Evolutionary conservation across 768 basidiomycete genomes (phyloP), one percentile per base, ranked within the genome.

Genomic region (Russula ochroleuca): DNA sequence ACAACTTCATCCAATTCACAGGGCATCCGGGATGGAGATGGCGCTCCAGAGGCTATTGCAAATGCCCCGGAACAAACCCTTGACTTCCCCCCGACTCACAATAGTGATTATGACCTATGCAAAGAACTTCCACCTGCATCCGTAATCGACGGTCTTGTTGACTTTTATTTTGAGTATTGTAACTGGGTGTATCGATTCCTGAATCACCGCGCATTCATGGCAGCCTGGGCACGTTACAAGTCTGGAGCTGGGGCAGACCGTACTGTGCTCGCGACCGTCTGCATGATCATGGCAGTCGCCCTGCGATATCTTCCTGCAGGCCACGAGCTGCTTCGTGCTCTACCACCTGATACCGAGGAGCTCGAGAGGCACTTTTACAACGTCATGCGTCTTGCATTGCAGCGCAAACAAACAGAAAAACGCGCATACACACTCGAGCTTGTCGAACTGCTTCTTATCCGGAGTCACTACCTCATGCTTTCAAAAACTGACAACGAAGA

Each of bases 171-270:
- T 69, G 87, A 90, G 68, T 89, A 88, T 71, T 90, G 89, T 80
- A 91, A 88, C 73, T 93, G 90, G 90, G 84, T 92, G 57, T 90
- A 91, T 74, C 85, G 88, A 45, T 86, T 90, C 71, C 82, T 92
- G 63, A 86, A 90, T 73, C 80, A 85, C 59, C 61, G 75, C 1
- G 77, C 83, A 15, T 89, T 92, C 71, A 74, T 75, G 13, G 74
- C 78, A 31, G 84, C 85, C 23, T 93, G 90, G 90, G 78, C 82
- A 35, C 83, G 83, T 33, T 92, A 87, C 78, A 92, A 90, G 72
- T 80, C 76, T 38, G 88, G 88, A 38, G 72, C 76, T 47, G 82
- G 78, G 38, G 78, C 85, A 14, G 88, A 90, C 71, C 85, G 89
- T 61, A 72, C 89, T 66, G 79, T 84, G 54, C 80, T 93, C 48